A percentile compares a stretch with the other conserved stretches of the same genome.
These are phyloP conservation scores for Colletotrichum horii DNA, from an alignment of 2,329 filamentous ascomycete species.

Conservation along the genomic window DNA sequence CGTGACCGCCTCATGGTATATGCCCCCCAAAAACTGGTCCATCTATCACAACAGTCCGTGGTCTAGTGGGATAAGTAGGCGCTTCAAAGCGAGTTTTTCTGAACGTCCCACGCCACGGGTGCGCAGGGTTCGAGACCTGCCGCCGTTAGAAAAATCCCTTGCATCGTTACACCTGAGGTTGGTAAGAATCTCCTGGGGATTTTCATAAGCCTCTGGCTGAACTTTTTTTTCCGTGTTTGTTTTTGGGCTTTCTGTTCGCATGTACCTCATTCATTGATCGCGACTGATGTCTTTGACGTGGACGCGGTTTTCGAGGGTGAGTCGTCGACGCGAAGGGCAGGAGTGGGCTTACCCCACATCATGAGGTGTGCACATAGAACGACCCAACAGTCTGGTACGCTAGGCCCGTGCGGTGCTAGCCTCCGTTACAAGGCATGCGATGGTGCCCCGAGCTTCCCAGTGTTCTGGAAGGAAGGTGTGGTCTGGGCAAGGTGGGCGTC, in stretches of 20 bases:
- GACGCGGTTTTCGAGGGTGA: background rate
- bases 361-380: background rate
- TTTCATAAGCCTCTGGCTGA: background rate
- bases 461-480: background rate
- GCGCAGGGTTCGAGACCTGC: background rate
- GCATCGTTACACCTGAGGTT: constrained; percentile 8
- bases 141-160: background rate
- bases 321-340: background rate
- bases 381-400: background rate
- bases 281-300: background rate
- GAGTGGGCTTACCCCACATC: background rate
- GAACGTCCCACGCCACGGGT: background rate
- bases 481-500: background rate
- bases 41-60: background rate
- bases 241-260: background rate
- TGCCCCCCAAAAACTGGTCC: background rate
- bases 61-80: background rate
- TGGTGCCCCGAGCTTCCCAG: background rate
- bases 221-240: background rate
- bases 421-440: background rate
- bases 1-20: background rate
- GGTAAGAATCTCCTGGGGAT: constrained; percentile 1
- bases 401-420: background rate
- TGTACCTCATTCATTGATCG: background rate
- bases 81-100: background rate